Conservation (phyloP, 2,329 filamentous ascomycete genomes). For the Aspergillus fijiensis region DNA sequence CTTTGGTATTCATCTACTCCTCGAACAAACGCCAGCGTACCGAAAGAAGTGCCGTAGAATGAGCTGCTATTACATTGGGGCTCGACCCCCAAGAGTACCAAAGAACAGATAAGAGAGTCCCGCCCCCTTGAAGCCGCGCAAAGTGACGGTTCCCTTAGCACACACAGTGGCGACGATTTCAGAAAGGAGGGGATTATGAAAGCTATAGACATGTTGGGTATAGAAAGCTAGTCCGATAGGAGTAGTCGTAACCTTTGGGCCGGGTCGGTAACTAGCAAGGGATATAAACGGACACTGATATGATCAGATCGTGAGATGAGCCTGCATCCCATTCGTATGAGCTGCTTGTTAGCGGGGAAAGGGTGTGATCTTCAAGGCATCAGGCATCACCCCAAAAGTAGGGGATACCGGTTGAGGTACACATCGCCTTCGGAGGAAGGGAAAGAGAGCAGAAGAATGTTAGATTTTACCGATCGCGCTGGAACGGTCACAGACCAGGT, state of each 20-base stretch:
- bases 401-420: neutral
- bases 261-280: neutral
- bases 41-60: too few species aligned
- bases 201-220: constrained; percentile 3
- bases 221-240: constrained; percentile 1
- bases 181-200: neutral
- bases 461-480: neutral
- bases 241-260: constrained; percentile 5
- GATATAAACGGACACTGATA: neutral
- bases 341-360: constrained; percentile 3
- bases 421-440: neutral
- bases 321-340: constrained; percentile 12
- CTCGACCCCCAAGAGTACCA: too few species aligned
- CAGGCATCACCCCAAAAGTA: neutral
- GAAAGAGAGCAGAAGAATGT: neutral
- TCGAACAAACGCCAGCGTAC: too few species aligned
- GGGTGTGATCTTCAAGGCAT: neutral
- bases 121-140: neutral
- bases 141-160: neutral
- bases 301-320: constrained; percentile 4
- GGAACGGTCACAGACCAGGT: neutral
- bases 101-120: neutral
- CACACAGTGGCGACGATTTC: neutral
- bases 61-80: too few species aligned
- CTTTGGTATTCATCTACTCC: too few species aligned